phyloP scores from a whole-genome alignment of 305 asterid genomes.

The Rubia balearica region DNA sequence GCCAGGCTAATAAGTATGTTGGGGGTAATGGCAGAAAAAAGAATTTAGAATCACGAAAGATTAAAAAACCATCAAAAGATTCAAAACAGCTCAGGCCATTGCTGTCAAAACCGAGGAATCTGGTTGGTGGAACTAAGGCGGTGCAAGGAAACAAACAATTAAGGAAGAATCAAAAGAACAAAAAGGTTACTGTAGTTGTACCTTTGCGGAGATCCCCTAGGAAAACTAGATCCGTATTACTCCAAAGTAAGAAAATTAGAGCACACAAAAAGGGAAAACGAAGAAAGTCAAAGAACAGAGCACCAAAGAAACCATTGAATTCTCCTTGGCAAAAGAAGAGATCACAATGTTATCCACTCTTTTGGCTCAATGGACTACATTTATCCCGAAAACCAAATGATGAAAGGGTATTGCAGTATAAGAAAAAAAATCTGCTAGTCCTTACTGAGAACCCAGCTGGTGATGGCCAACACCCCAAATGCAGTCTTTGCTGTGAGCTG shows the following conservation, averaged over 20 bases:
- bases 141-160: constrained; percentile 32
- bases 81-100: constrained; percentile 36
- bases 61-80: constrained; percentile 39
- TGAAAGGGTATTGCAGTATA: constrained; percentile 46
- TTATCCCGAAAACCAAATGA: constrained; percentile 58
- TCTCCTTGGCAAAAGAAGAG: constrained; percentile 48
- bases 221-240: constrained; percentile 39
- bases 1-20: constrained; percentile 36
- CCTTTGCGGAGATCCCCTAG: constrained; percentile 93
- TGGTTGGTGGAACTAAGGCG: constrained; percentile 32
- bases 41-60: constrained; percentile 27
- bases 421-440: constrained; percentile 49
- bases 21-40: constrained; percentile 31
- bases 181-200: constrained; percentile 33
- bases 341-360: constrained; percentile 39
- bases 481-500: constrained; percentile 66
- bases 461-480: constrained; percentile 38
- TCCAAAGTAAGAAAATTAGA: constrained; percentile 36
- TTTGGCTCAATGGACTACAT: constrained; percentile 77
- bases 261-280: constrained; percentile 45
- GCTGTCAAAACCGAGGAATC: constrained; percentile 37
- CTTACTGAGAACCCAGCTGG: constrained; percentile 39
- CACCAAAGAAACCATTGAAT: constrained; percentile 29
- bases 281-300: constrained; percentile 34
- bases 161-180: constrained; percentile 31